Base-by-base conservation (phyloP, 139 green algal genomes). In the Picochlorum costavermella region DNA sequence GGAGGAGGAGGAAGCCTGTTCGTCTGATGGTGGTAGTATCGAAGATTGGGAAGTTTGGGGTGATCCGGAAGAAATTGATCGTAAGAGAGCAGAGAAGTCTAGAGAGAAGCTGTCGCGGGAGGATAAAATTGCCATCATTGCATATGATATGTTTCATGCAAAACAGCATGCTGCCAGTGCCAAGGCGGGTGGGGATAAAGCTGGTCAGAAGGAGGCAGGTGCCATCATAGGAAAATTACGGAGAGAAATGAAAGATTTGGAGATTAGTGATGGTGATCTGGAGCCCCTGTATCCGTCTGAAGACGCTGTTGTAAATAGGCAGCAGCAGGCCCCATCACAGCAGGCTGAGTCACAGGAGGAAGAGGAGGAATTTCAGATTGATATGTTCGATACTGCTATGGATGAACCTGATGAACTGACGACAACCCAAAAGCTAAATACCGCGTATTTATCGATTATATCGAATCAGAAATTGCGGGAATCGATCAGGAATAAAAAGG, bases 21-120 rank as follows among this genome's bases (percentile, higher is more conserved):
- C 37, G 3, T 11, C 20, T 12, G 40, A 20, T 55, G 16, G 26
- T 51, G 50, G 28, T 40, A 56, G 46, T 44, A 74, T 86, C 13
- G 87, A 92, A 37, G 83, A 92, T 67, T 94, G 83, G 84, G 83
- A 96, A 76, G 5, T 95, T 57, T 94, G 83, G 83, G 85, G 73
- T 2, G 88, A 94, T 58, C 80, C 81, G 2, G 56, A 76, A 11
- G 86, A 92, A 69, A 75, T 91, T 11, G 74, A 82, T 61, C 40
- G 70, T 28, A 56, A 71, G 14, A 65, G 65, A 26, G 68, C 68
- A 2, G 73, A 84, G 61, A 73, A 70, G n/a, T 13, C 20, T 28
- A 64, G 75, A 11, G 56, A 65, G 23, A 26, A 31, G 25, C 49
- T 81, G 44, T 70, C 72, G 5, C 61, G 48, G 0, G 70, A 81